Evolutionary conservation across 2,329 filamentous ascomycete genomes (phyloP).

Genomic region (Fusarium caatingaense): DNA sequence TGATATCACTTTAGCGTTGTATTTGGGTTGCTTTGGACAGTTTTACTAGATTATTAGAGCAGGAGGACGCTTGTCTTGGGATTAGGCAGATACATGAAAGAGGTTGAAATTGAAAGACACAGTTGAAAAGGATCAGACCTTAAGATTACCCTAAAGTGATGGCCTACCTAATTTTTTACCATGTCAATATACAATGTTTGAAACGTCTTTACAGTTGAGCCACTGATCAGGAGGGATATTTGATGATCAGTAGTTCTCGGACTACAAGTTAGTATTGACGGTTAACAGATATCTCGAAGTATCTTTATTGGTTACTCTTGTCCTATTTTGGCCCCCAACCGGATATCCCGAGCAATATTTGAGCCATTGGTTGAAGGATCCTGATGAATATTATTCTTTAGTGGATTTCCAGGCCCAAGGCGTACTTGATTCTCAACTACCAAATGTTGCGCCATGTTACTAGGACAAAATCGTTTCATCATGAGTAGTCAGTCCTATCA

Average conservation of each 20-base stretch:
- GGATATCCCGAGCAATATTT: background rate
- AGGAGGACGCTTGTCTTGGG: background rate
- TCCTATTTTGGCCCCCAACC: background rate
- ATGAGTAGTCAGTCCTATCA: slow-evolving; percentile 16
- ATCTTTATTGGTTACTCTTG: background rate
- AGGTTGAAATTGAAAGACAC: background rate
- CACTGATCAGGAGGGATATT: background rate
- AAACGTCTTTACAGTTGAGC: background rate
- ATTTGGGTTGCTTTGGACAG: background rate
- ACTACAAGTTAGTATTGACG: too few species aligned
- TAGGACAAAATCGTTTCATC: background rate
- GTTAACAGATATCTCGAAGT: background rate
- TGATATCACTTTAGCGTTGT: slow-evolving; percentile 13
- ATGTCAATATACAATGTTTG: background rate
- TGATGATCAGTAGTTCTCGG: too few species aligned
- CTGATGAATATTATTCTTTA: too few species aligned
- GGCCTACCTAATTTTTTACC: background rate
- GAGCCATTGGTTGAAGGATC: background rate
- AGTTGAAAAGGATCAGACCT: background rate
- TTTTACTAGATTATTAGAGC: background rate
- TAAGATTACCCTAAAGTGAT: background rate
- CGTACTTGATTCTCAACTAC: background rate
- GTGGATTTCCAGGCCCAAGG: background rate
- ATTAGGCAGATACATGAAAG: background rate
- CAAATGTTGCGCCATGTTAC: background rate